Conservation (phyloP, 2,329 filamentous ascomycete genomes). For the Onygenales sp. region DNA sequence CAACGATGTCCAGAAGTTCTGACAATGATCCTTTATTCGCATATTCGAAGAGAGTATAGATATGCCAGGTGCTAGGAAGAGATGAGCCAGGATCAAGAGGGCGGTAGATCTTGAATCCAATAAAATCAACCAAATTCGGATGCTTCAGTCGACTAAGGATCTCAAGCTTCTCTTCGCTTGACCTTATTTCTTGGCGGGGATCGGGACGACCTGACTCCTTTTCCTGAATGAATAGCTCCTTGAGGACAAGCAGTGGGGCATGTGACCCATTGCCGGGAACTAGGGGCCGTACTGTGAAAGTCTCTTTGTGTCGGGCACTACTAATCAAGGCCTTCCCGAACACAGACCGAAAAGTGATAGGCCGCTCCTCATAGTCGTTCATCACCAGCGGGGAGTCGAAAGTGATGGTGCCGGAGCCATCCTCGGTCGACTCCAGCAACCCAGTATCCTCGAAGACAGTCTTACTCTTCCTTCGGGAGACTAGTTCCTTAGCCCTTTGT, state of each 20-base stretch:
- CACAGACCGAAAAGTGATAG: conserved; percentile 60
- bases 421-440: conserved; percentile 21
- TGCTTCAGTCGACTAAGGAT: conserved; percentile 66
- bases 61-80: conserved; percentile 50
- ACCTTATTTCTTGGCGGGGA: conserved; percentile 67
- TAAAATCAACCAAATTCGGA: conserved; percentile 64
- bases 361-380: conserved; percentile 54
- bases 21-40: conserved; percentile 74
- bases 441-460: conserved; percentile 23
- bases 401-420: conserved; percentile 27
- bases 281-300: conserved; percentile 60
- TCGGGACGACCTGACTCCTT: conserved; percentile 49
- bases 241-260: conserved; percentile 59
- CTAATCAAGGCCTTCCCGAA: conserved; percentile 58
- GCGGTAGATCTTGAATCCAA: conserved; percentile 72
- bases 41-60: conserved; percentile 65
- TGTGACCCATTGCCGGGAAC: conserved; percentile 45
- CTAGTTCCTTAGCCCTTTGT: conserved; percentile 27
- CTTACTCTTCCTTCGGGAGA: conserved; percentile 30
- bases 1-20: conserved; percentile 72
- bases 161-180: conserved; percentile 67
- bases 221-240: conserved; percentile 55
- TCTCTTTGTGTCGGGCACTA: conserved; percentile 55
- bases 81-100: conserved; percentile 30
- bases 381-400: conserved; percentile 42